These are phyloP conservation scores for Styphnolobium japonicum DNA, from an alignment of 306 rosid genomes.

Conservation along the genomic window DNA sequence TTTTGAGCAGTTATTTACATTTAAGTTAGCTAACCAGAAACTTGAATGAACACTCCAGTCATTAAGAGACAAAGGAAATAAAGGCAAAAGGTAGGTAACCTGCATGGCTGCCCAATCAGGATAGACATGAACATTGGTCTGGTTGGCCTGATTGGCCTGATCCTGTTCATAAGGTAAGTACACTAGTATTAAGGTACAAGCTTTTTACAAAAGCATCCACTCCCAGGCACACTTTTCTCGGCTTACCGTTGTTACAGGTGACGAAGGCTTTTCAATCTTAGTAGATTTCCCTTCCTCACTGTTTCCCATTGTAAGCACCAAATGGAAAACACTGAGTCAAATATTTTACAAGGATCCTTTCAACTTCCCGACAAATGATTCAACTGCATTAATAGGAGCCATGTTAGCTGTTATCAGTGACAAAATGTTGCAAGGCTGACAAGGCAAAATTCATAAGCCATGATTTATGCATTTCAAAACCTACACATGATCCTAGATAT, in stretches of 20 bases:
- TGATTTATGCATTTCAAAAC: background rate
- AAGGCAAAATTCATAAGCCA: background rate
- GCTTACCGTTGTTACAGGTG: constrained; percentile 59
- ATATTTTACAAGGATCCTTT: background rate
- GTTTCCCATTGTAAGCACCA: constrained; percentile 56
- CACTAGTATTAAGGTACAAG: background rate
- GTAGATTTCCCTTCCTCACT: constrained; percentile 66
- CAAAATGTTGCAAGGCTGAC: background rate
- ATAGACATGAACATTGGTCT: constrained; percentile 60
- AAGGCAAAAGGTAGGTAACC: constrained; percentile 41
- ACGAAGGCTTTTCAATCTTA: constrained; percentile 61
- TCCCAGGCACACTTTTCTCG: background rate
- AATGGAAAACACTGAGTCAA: background rate
- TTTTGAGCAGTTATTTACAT: background rate
- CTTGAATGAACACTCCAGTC: background rate
- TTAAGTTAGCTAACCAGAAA: constrained; percentile 13
- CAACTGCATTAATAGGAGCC: constrained; percentile 22
- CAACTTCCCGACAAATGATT: constrained; percentile 17
- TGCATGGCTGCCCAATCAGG: constrained; percentile 99
- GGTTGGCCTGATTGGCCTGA: constrained; percentile 48
- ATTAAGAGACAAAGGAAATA: background rate
- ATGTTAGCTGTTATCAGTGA: background rate
- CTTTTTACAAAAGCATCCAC: background rate
- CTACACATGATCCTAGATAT: background rate
- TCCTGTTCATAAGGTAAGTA: constrained; percentile 47